A percentile compares a stretch with the other conserved stretches of the same genome.
phyloP scores from a whole-genome alignment of 371 early-diverging fungal species.

The Rhizopus delemar region DNA sequence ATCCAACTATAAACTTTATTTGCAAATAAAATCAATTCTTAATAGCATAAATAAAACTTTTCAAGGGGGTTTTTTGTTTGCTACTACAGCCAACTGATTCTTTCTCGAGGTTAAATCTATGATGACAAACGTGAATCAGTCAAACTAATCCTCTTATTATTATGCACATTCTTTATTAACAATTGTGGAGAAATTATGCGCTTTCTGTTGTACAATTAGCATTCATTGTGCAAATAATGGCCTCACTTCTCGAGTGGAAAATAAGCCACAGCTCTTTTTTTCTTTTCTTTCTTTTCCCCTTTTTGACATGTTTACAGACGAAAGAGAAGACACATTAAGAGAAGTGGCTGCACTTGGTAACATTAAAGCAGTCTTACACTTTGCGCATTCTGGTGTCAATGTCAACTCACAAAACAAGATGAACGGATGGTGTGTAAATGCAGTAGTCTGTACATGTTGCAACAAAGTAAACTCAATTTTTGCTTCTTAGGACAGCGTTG shows the following conservation, averaged over 20 bases:
- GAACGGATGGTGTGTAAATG: constrained; percentile 63
- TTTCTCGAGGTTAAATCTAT: too few species aligned
- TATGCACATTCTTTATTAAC: too few species aligned
- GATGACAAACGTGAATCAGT: too few species aligned
- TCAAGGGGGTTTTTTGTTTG: too few species aligned
- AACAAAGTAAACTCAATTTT: neutral
- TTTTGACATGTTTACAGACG: constrained; percentile 44
- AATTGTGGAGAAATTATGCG: too few species aligned
- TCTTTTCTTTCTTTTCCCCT: constrained; percentile 1
- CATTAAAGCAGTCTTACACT: constrained; percentile 63
- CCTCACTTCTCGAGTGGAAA: neutral
- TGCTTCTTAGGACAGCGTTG: constrained; percentile 59
- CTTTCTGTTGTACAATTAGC: too few species aligned
- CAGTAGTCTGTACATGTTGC: neutral
- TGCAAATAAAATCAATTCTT: too few species aligned
- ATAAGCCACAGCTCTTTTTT: neutral
- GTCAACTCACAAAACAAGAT: constrained; percentile 65
- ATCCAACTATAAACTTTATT: too few species aligned
- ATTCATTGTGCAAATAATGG: too few species aligned
- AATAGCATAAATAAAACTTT: too few species aligned
- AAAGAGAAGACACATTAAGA: constrained; percentile 64
- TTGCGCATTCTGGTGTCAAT: constrained; percentile 62
- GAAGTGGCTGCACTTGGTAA: constrained; percentile 80
- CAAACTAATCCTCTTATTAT: too few species aligned
- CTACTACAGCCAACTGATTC: too few species aligned